Evolutionary conservation across 2,329 filamentous ascomycete genomes (phyloP).

Genomic region (Rasamsonia emersonii): DNA sequence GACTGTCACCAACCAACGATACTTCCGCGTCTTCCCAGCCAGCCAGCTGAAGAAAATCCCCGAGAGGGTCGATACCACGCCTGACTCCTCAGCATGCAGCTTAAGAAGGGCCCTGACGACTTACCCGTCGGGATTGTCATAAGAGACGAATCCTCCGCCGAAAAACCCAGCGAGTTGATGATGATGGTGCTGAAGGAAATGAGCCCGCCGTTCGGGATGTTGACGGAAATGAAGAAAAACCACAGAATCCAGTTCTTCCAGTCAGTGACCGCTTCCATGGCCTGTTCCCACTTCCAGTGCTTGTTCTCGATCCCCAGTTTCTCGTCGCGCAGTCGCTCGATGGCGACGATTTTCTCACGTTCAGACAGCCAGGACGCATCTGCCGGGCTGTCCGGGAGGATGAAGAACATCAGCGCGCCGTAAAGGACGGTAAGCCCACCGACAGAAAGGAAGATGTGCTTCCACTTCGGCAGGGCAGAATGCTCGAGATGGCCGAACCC

Average conservation of each 20-base stretch:
- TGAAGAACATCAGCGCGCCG: neutral
- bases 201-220: too few species aligned
- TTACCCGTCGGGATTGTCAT: conserved; percentile 17
- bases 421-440: conserved; percentile 1
- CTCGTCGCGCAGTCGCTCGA: conserved; percentile 15
- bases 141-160: conserved; percentile 23
- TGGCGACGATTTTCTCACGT: conserved; percentile 41
- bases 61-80: conserved; percentile 6
- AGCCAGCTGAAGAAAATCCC: conserved; percentile 12
- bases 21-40: conserved; percentile 13
- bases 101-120: neutral
- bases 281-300: neutral
- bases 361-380: conserved; percentile 47
- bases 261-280: neutral
- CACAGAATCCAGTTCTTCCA: conserved; percentile 3
- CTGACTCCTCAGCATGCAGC: neutral
- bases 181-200: too few species aligned
- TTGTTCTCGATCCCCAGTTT: conserved; percentile 1
- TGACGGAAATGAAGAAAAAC: conserved; percentile 19
- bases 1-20: conserved; percentile 1
- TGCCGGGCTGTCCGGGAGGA: conserved; percentile 20
- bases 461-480: neutral
- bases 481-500: neutral
- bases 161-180: too few species aligned
- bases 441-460: conserved; percentile 1